These are phyloP conservation scores for Pseudonectria foliicola DNA, from an alignment of 2,329 filamentous ascomycete genomes.

Conservation along the genomic window DNA sequence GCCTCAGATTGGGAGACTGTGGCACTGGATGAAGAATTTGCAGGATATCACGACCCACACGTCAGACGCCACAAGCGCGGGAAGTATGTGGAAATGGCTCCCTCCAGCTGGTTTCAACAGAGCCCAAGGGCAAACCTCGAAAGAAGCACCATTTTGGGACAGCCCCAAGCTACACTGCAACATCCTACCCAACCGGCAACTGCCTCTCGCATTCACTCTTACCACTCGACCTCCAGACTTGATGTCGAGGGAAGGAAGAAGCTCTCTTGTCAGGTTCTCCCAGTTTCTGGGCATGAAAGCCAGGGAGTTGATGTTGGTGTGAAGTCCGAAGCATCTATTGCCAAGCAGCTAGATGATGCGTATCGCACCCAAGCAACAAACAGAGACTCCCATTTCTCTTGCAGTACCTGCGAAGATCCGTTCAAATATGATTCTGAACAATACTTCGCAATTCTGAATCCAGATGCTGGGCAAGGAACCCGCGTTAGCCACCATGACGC, in stretches of 20 bases:
- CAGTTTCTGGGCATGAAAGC: neutral
- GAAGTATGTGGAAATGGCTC: too few relatives aligned
- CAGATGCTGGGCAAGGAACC: conserved; percentile 36
- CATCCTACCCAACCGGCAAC: conserved; percentile 3
- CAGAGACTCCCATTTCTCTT: conserved; percentile 25
- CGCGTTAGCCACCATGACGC: conserved; percentile 32
- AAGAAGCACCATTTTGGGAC: neutral
- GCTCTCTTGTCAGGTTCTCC: too few relatives aligned
- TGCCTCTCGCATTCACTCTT: conserved; percentile 15
- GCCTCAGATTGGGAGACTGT: conserved; percentile 26
- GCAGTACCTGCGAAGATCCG: conserved; percentile 32
- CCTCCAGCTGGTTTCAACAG: neutral
- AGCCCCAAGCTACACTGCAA: neutral
- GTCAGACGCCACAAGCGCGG: conserved; percentile 5
- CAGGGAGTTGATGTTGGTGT: conserved; percentile 1
- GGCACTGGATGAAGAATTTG: conserved; percentile 18
- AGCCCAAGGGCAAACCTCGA: conserved; percentile 1
- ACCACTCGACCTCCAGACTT: conserved; percentile 22
- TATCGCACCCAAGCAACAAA: conserved; percentile 6
- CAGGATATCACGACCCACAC: conserved; percentile 5
- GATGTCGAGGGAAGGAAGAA: conserved; percentile 14
- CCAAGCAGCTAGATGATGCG: neutral
- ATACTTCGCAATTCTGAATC: conserved; percentile 31
- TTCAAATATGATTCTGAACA: conserved; percentile 38
- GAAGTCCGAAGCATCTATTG: too few relatives aligned